Evolutionary conservation across 192 early-diverging fungal species (phyloP).

Genomic region (Coemansia sp.): DNA sequence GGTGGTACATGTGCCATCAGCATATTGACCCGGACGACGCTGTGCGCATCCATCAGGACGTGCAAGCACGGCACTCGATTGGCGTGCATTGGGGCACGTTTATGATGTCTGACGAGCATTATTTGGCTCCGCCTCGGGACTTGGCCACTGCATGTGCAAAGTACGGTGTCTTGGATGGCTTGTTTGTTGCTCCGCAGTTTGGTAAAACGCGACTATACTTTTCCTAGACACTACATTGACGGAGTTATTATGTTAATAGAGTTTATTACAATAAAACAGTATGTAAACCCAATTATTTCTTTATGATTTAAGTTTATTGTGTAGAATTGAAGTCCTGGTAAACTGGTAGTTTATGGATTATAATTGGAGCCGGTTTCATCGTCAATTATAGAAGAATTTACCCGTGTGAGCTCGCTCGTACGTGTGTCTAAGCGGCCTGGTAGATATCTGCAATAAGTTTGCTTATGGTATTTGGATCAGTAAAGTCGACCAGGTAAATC

Average conservation of each 20-base stretch:
- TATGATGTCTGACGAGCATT: conserved; percentile 70
- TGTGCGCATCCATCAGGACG: conserved; percentile 74
- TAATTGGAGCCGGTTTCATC: too few species aligned
- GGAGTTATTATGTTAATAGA: background rate
- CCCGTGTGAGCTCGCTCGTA: too few species aligned
- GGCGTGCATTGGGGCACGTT: conserved; percentile 92
- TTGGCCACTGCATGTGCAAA: conserved; percentile 52
- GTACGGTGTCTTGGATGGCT: conserved; percentile 13
- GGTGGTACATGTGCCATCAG: conserved; percentile 70
- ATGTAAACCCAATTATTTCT: too few species aligned
- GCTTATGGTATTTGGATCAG: too few species aligned
- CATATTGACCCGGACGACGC: conserved; percentile 80
- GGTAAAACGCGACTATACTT: conserved; percentile 35
- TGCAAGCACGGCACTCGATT: conserved; percentile 60
- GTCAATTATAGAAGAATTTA: too few species aligned
- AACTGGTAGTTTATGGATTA: too few species aligned
- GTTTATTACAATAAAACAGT: background rate
- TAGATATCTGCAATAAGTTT: too few species aligned
- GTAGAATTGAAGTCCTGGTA: too few species aligned
- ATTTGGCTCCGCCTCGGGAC: conserved; percentile 65
- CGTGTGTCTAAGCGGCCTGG: too few species aligned
- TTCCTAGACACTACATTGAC: background rate
- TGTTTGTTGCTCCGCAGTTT: conserved; percentile 42
- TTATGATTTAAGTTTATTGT: too few species aligned
- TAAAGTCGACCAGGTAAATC: too few species aligned